These are phyloP conservation scores for Pseudogymnoascus sp. DNA, from an alignment of 2,329 filamentous ascomycete species.

Conservation along the genomic window DNA sequence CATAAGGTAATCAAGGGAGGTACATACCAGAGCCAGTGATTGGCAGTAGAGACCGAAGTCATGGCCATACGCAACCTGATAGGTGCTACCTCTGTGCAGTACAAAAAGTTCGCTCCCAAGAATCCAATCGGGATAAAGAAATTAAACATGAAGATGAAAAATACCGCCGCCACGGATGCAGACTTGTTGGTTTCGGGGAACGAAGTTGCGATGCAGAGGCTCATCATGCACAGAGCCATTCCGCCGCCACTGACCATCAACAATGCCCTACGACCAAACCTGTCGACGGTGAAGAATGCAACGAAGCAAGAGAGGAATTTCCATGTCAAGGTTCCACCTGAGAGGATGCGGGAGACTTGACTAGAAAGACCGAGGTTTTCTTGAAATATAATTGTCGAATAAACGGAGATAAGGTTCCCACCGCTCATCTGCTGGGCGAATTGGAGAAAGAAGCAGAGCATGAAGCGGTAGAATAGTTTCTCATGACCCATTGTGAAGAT, in stretches of 20 bases:
- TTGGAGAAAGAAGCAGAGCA: not conserved
- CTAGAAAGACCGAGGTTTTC: not conserved
- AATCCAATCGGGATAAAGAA: constrained; percentile 54
- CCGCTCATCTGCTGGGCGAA: not conserved
- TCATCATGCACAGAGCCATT: constrained; percentile 41
- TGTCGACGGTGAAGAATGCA: not conserved
- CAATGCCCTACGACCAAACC: not conserved
- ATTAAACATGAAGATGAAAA: constrained; percentile 54
- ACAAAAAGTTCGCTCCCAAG: constrained; percentile 53
- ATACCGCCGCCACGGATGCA: constrained; percentile 44
- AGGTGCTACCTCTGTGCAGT: constrained; percentile 51
- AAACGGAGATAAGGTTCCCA: not conserved
- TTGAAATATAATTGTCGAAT: not conserved
- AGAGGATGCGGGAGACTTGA: not conserved
- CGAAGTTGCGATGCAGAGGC: constrained; percentile 46
- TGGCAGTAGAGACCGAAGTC: constrained; percentile 40
- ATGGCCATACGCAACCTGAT: constrained; percentile 45
- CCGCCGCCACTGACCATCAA: not conserved
- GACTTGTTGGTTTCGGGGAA: constrained; percentile 38
- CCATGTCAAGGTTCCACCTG: not conserved
- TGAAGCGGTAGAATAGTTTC: constrained; percentile 43
- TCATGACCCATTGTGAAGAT: constrained; percentile 44
- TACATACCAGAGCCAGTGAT: constrained; percentile 41
- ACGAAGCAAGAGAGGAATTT: not conserved
- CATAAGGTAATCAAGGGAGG: constrained; percentile 33